Percentiles rank a stretch among this genome's conserved stretches.
Conservation (phyloP, 179 eudicot species). For the Patellifolia procumbens region DNA sequence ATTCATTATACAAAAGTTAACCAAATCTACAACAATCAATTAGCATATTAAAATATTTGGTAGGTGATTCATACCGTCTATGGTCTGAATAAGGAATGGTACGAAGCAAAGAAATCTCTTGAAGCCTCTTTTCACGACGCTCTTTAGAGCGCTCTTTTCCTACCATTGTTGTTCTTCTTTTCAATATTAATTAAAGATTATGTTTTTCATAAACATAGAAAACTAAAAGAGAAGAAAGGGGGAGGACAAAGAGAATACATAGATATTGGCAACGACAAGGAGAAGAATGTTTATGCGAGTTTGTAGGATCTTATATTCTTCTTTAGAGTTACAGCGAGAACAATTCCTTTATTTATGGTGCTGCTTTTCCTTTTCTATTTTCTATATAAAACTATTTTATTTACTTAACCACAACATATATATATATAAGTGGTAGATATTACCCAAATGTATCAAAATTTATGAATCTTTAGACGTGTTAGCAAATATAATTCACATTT, state of each 20-base stretch:
- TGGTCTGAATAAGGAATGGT: conserved; percentile 86
- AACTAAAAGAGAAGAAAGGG: background rate
- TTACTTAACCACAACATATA: background rate
- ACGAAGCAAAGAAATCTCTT: conserved; percentile 76
- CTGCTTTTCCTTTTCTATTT: background rate
- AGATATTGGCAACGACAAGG: background rate
- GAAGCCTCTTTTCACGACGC: conserved; percentile 70
- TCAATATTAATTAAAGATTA: background rate
- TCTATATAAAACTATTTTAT: background rate
- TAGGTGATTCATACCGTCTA: conserved; percentile 46
- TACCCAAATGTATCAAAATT: background rate
- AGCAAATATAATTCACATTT: background rate
- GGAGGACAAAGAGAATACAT: too few relatives aligned
- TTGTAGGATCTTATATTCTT: conserved; percentile 10
- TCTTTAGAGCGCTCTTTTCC: conserved; percentile 54
- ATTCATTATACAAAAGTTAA: too few relatives aligned
- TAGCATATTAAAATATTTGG: background rate
- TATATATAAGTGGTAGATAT: background rate
- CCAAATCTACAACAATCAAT: background rate
- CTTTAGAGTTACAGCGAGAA: background rate
- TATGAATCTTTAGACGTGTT: background rate
- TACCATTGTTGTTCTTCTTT: conserved; percentile 12
- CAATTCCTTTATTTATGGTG: background rate
- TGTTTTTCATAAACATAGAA: conserved; percentile 8
- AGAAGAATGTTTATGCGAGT: background rate